phyloP scores from a whole-genome alignment of 106 monocot species.

The Apostasia ramifera region DNA sequence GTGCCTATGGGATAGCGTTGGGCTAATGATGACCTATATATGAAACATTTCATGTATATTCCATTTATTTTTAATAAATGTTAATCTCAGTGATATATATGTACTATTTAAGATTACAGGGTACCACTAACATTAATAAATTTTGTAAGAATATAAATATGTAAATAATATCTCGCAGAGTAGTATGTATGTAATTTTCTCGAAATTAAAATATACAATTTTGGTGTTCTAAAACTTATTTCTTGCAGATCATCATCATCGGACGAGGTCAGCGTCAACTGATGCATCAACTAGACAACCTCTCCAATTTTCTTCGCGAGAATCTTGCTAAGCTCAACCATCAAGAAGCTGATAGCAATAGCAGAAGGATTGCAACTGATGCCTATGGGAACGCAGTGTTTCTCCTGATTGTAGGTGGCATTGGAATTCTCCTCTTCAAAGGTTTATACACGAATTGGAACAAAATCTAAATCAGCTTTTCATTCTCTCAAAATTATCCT shows the following conservation, averaged over 20 bases:
- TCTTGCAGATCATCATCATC: constrained; percentile 34
- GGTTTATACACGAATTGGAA: constrained; percentile 15
- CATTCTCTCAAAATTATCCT: too few species aligned
- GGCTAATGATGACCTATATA: too few species aligned
- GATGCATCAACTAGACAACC: constrained; percentile 62
- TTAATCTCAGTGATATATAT: too few species aligned
- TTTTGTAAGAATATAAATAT: too few species aligned
- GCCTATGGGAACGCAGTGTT: constrained; percentile 23
- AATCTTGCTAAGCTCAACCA: constrained; percentile 18
- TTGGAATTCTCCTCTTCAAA: constrained; percentile 37
- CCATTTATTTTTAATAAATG: too few species aligned
- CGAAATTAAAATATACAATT: neutral
- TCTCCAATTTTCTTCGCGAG: constrained; percentile 51
- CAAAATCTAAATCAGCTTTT: neutral
- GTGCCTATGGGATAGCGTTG: too few species aligned
- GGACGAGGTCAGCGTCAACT: constrained; percentile 52
- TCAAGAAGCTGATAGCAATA: constrained; percentile 8
- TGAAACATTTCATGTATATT: too few species aligned
- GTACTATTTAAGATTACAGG: neutral
- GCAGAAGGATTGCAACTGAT: constrained; percentile 24
- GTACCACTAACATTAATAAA: too few species aligned
- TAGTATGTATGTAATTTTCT: neutral
- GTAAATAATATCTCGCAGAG: too few species aligned
- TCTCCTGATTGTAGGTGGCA: constrained; percentile 28
- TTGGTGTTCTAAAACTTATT: neutral